A percentile compares a stretch with the other conserved stretches of the same genome.
Conservation (phyloP, 2,329 filamentous ascomycete genomes). For the Cercospora beticola region DNA sequence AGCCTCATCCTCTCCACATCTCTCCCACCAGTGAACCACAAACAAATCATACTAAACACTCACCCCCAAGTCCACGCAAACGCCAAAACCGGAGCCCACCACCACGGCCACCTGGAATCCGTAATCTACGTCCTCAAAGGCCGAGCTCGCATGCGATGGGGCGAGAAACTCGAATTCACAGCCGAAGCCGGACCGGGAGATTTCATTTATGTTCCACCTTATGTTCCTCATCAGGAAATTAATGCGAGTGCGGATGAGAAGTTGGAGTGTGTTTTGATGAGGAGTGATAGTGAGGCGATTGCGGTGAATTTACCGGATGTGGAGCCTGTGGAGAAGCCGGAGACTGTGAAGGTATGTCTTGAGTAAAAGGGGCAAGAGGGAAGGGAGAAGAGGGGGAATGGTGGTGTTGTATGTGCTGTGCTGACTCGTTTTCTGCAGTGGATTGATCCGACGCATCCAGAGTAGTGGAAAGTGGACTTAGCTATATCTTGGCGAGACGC, state of each 20-base stretch:
- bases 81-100: conserved; percentile 49
- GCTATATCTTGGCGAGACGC: no score
- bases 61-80: conserved; percentile 41
- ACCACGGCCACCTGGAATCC: conserved; percentile 48
- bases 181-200: conserved; percentile 49
- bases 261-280: conserved; percentile 46
- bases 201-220: conserved; percentile 49
- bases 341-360: conserved; percentile 38
- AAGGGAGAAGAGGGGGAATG: not conserved
- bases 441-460: conserved; percentile 47
- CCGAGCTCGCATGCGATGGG: conserved; percentile 49
- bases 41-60: not conserved
- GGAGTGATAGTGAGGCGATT: conserved; percentile 47
- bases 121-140: conserved; percentile 50
- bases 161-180: conserved; percentile 46
- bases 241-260: conserved; percentile 45
- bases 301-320: conserved; percentile 48
- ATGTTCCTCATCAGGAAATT: conserved; percentile 48
- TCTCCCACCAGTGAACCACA: not conserved
- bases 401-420: not conserved
- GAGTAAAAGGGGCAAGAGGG: not conserved
- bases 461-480: not conserved
- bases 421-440: conserved; percentile 27
- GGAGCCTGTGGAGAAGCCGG: conserved; percentile 46
- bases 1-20: not conserved